Percentiles rank a stretch among this genome's conserved stretches.
phyloP scores from a whole-genome alignment of 176 grass and related monocot genomes.

The Aegilops longissima region DNA sequence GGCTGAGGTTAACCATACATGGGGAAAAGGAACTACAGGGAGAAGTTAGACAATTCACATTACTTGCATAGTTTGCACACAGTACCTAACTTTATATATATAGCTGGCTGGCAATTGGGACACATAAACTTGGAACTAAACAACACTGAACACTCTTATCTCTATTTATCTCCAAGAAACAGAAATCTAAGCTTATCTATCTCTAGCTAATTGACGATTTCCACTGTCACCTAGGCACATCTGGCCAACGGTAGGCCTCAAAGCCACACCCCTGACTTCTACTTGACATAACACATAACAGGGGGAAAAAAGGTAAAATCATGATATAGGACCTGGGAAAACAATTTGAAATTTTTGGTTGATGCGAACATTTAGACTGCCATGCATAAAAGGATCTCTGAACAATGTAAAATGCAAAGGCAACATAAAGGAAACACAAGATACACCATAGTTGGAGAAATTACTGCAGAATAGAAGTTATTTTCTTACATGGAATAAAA shows the following conservation, averaged over 20 bases:
- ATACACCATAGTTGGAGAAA: not conserved
- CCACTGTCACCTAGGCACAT: not conserved
- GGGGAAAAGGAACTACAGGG: not conserved
- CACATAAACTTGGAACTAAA: slow-evolving; percentile 11
- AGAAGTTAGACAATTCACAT: not conserved
- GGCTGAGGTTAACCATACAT: not conserved
- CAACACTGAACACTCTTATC: not conserved
- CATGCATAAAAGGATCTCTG: slow-evolving; percentile 5
- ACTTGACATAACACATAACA: not conserved
- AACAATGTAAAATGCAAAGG: not conserved
- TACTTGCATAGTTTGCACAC: not conserved
- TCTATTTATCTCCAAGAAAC: not conserved
- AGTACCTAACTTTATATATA: not conserved
- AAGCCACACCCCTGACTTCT: not conserved
- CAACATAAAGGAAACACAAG: not conserved
- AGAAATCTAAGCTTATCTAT: not conserved
- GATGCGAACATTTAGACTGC: not conserved
- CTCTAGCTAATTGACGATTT: not conserved
- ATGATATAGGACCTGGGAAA: slow-evolving; percentile 3
- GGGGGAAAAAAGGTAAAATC: not conserved
- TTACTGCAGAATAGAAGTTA: not conserved
- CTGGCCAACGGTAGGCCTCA: not conserved
- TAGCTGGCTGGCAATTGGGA: not conserved
- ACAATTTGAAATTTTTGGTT: not conserved
- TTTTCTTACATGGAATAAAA: not conserved